Percentiles rank a stretch among this genome's conserved stretches.
phyloP scores from a whole-genome alignment of 495 filamentous ascomycete species.

The Hamigera avellanea region DNA sequence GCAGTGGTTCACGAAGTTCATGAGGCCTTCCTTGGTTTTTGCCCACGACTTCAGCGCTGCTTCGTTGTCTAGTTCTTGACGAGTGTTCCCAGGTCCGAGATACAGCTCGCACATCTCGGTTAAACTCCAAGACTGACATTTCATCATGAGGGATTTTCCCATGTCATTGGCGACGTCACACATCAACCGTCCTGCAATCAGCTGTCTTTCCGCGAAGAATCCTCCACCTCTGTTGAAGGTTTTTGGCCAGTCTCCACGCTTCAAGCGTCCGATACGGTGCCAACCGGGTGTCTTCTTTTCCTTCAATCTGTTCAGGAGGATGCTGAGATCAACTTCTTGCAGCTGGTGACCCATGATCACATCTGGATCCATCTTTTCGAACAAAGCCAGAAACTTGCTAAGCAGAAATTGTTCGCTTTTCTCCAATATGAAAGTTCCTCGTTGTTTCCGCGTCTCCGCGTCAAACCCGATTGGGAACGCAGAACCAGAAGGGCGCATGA shows the following conservation, averaged over 20 bases:
- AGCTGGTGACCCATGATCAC: slow-evolving; percentile 91
- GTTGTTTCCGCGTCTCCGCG: slow-evolving; percentile 53
- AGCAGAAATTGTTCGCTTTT: slow-evolving; percentile 75
- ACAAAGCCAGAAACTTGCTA: slow-evolving; percentile 75
- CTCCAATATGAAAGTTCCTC: slow-evolving; percentile 63
- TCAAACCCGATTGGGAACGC: slow-evolving; percentile 83
- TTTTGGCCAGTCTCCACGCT: slow-evolving; percentile 75
- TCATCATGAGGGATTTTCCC: slow-evolving; percentile 92
- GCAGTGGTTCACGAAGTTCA: slow-evolving; percentile 87
- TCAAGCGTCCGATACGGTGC: slow-evolving; percentile 82
- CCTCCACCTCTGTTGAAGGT: slow-evolving; percentile 77
- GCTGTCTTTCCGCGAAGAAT: slow-evolving; percentile 83
- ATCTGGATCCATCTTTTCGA: slow-evolving; percentile 83
- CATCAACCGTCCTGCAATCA: slow-evolving; percentile 79
- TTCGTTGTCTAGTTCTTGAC: slow-evolving; percentile 80
- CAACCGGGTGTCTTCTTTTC: slow-evolving; percentile 86
- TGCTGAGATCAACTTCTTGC: slow-evolving; percentile 91
- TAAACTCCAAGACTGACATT: slow-evolving; percentile 95
- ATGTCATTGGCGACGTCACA: slow-evolving; percentile 95
- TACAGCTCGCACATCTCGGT: slow-evolving; percentile 94
- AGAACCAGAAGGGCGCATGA: slow-evolving; percentile 69
- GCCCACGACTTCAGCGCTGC: slow-evolving; percentile 82
- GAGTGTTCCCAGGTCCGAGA: slow-evolving; percentile 52
- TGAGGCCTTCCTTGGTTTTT: slow-evolving; percentile 65
- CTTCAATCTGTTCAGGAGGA: slow-evolving; percentile 74